These are phyloP conservation scores for Aspergillus sp. DNA, from an alignment of 2,329 filamentous ascomycete genomes.

Conservation along the genomic window DNA sequence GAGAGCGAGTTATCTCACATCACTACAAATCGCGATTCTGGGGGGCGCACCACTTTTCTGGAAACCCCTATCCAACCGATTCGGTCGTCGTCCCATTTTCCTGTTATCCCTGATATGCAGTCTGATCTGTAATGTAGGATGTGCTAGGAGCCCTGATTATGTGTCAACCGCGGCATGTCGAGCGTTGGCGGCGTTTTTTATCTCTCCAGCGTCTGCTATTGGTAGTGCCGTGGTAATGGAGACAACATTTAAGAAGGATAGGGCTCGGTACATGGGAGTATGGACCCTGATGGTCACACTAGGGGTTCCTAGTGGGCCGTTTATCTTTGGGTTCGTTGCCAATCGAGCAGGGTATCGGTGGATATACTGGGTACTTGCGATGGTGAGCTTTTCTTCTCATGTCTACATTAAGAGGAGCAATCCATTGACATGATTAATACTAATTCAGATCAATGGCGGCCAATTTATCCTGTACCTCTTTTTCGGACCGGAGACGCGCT, in stretches of 20 bases:
- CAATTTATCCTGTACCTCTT: constrained; percentile 54
- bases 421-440: constrained; percentile 6
- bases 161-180: constrained; percentile 45
- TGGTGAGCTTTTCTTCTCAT: constrained; percentile 33
- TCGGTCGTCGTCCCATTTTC: constrained; percentile 50
- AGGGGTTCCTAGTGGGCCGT: constrained; percentile 39
- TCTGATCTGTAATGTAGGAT: constrained; percentile 49
- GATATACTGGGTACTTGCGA: constrained; percentile 55
- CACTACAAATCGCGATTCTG: constrained; percentile 49
- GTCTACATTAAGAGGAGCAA: constrained; percentile 1
- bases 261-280: constrained; percentile 50
- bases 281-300: constrained; percentile 50
- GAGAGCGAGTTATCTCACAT: constrained; percentile 48
- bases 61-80: constrained; percentile 49
- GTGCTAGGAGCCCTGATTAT: constrained; percentile 46
- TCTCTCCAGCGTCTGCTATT: constrained; percentile 48
- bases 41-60: constrained; percentile 50
- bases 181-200: constrained; percentile 51
- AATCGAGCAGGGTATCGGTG: constrained; percentile 50
- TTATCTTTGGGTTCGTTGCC: constrained; percentile 41
- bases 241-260: constrained; percentile 51
- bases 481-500: constrained; percentile 51
- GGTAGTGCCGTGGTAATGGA: constrained; percentile 54
- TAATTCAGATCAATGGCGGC: constrained; percentile 45
- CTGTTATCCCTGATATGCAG: constrained; percentile 46